Evolutionary conservation across 345 rosid genomes (phyloP).

Genomic region (Eucalyptus tenuipes): DNA sequence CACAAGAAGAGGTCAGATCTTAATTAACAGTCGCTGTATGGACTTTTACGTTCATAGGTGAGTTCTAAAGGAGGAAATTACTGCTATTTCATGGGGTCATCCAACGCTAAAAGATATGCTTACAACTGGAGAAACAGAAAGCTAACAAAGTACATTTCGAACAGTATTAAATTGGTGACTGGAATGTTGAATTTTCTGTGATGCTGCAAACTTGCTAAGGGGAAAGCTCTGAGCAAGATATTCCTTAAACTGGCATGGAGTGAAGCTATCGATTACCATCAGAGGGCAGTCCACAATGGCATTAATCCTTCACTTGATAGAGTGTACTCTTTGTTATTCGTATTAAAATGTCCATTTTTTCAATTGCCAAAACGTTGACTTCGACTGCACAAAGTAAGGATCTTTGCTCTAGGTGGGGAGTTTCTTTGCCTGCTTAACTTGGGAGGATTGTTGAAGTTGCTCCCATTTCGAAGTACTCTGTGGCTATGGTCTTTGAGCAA

Average conservation of each 20-base stretch:
- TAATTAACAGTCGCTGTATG: background rate
- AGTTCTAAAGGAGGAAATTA: background rate
- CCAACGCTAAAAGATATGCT: background rate
- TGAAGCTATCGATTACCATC: background rate
- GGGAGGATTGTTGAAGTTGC: background rate
- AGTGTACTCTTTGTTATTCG: background rate
- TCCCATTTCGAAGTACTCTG: background rate
- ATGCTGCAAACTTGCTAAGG: background rate
- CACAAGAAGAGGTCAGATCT: background rate
- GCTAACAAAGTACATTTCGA: background rate
- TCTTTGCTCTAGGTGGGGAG: background rate
- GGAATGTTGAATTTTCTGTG: background rate
- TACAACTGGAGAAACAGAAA: background rate
- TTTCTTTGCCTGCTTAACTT: background rate
- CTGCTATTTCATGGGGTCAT: background rate
- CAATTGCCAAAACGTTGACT: background rate
- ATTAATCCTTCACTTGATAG: background rate
- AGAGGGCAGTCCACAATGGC: background rate
- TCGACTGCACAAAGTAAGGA: background rate
- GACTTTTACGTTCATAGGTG: background rate
- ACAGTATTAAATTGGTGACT: background rate
- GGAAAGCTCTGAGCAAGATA: background rate
- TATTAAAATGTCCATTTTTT: background rate
- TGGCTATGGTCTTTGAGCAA: background rate
- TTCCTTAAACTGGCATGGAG: background rate